Evolutionary conservation across 208 protist species (phyloP).

Genomic region (Leishmania turanica): DNA sequence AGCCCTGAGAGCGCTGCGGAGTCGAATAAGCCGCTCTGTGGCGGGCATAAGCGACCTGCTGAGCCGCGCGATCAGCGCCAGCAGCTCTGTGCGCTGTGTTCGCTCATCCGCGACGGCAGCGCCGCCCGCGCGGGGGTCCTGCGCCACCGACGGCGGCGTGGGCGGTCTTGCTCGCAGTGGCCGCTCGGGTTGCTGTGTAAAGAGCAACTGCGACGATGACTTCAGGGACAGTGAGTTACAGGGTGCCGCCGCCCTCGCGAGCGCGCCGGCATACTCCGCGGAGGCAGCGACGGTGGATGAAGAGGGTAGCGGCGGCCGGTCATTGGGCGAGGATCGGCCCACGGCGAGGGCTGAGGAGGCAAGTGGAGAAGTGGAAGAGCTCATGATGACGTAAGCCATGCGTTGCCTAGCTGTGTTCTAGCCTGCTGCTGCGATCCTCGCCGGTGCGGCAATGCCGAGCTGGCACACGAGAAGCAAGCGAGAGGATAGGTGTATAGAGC

Average conservation of each 20-base stretch:
- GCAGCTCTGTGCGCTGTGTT: conserved; percentile 21
- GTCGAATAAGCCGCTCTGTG: conserved; percentile 55
- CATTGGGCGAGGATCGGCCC: neutral
- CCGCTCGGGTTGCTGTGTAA: neutral
- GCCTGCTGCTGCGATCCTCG: neutral
- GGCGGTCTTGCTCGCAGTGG: neutral
- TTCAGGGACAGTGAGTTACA: neutral
- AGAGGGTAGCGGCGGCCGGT: neutral
- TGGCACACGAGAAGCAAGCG: neutral
- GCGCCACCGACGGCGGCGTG: neutral
- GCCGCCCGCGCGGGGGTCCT: neutral
- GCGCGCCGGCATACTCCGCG: neutral
- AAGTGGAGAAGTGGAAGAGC: conserved; percentile 1
- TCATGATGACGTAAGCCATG: neutral
- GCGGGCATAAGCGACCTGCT: conserved; percentile 32
- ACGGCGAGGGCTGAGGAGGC: neutral
- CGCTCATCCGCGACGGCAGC: neutral
- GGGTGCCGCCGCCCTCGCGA: neutral
- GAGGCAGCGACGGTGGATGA: neutral
- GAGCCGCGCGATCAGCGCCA: conserved; percentile 31
- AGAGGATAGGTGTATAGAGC: neutral
- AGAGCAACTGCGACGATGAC: conserved; percentile 3
- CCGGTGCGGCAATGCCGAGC: neutral
- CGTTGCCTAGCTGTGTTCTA: too few species aligned
- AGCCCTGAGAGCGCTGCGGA: conserved; percentile 40